phyloP scores from a whole-genome alignment of 441 rosid genomes.

The Jatropha multifida region DNA sequence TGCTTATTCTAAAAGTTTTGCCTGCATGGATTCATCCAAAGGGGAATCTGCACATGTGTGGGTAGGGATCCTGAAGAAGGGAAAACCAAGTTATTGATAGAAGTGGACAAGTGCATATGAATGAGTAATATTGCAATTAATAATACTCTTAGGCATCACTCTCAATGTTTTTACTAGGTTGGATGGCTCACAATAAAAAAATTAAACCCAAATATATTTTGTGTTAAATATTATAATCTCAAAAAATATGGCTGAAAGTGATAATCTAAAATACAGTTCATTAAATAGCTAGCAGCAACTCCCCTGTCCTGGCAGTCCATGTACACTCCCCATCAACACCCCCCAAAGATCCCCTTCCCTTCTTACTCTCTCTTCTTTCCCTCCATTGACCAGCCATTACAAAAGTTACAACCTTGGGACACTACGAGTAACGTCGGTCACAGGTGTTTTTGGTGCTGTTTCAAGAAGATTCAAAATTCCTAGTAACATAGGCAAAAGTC shows the following conservation, averaged over 20 bases:
- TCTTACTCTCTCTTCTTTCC: too few relatives aligned
- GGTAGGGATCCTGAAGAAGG: background rate
- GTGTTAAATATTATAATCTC: background rate
- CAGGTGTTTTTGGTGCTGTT: too few relatives aligned
- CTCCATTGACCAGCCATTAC: too few relatives aligned
- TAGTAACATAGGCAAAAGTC: too few relatives aligned
- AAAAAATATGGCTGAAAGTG: too few relatives aligned
- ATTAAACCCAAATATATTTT: too few relatives aligned
- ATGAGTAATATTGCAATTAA: background rate
- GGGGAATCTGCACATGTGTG: background rate
- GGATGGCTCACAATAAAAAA: background rate
- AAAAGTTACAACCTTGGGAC: too few relatives aligned
- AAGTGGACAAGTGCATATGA: slow-evolving; percentile 2
- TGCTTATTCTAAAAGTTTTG: background rate
- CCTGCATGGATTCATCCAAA: background rate
- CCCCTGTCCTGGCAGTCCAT: background rate
- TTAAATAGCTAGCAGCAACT: background rate
- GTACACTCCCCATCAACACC: background rate
- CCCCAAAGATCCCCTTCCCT: background rate
- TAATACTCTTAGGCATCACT: background rate
- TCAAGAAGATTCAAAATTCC: too few relatives aligned
- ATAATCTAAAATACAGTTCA: background rate
- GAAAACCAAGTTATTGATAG: background rate
- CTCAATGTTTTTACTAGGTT: background rate
- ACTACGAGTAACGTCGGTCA: too few relatives aligned